Base-by-base conservation (phyloP, 805 yeast genomes). In the Suhomyces xylopsoci region DNA sequence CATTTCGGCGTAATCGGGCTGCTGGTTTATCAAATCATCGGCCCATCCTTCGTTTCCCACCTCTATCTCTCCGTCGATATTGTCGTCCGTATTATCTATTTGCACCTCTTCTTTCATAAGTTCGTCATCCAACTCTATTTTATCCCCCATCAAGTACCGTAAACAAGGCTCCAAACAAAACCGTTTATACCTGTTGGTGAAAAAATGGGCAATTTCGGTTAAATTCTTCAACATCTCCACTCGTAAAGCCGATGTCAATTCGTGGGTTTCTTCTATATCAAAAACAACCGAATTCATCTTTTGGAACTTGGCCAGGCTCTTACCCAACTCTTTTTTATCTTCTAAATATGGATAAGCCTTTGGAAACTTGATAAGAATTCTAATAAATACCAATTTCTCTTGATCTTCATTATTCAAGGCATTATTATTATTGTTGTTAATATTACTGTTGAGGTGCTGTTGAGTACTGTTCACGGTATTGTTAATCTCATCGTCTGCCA, bases 161-260 rank as follows among this genome's bases (percentile, higher is more conserved):
- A 93, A 66, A 59, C 92, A 83, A 1, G 88, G 85, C 63, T 94
- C 98, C 19, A 94, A 71, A 57, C 97, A 90, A 56, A 83, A 89
- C 54, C 76, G 74, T 28, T 82, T 81, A 50, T 72, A 67, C 36
- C 78, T 74, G 30, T 79, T 74, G 1, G 91, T 76, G 59, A 82
- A 85, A 50, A 77, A 79, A 1, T 64, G 66, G 0, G 89, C 71
- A 7, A 92, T 85, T 36, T 80, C 81, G 38, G 75, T 71, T 38
- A 93, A 66, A 25, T 73, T 77, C 2, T 64, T 60, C 15, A 80
- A 59, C 60, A 93, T 81, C 32, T 79, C 84, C 22, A 72, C 71
- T 26, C 81, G 72, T 22, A 80, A 77, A 0, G 71, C 77, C 0
- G 75, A 64, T 0, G 79, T 71, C 30, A 90, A 63, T 41, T 88